A percentile compares a stretch with the other conserved stretches of the same genome.
These are phyloP conservation scores for Penicillium verhagenii DNA, from an alignment of 495 filamentous ascomycete genomes.

Conservation along the genomic window DNA sequence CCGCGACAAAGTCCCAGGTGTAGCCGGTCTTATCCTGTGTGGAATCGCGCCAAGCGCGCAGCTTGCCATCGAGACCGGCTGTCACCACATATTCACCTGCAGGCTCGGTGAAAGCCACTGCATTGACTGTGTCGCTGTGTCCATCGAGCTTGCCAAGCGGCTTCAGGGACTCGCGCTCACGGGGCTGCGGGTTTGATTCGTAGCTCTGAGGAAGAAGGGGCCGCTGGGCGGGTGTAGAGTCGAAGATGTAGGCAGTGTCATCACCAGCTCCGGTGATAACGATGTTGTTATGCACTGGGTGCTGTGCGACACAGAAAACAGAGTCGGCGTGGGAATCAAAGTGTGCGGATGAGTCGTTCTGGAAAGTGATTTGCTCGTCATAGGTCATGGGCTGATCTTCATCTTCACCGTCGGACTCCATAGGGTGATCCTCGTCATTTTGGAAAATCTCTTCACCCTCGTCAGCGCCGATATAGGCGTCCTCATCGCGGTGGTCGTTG, in stretches of 20 bases:
- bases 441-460: conserved; percentile 70
- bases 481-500: conserved; percentile 49
- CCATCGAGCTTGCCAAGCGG: conserved; percentile 71
- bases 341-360: conserved; percentile 89
- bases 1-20: conserved; percentile 62
- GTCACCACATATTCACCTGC: conserved; percentile 81
- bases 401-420: conserved; percentile 61
- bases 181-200: conserved; percentile 61
- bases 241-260: conserved; percentile 78
- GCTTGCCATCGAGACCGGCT: conserved; percentile 78
- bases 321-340: conserved; percentile 86
- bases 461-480: conserved; percentile 61
- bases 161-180: conserved; percentile 57
- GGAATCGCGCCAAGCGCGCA: conserved; percentile 55
- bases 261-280: conserved; percentile 89
- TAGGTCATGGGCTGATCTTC: conserved; percentile 60
- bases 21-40: conserved; percentile 39
- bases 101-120: conserved; percentile 78
- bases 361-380: conserved; percentile 66
- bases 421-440: conserved; percentile 67
- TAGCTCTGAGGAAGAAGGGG: conserved; percentile 73
- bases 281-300: conserved; percentile 74
- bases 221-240: conserved; percentile 59
- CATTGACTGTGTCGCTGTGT: conserved; percentile 88
- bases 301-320: conserved; percentile 90